Evolutionary conservation across 2,329 filamentous ascomycete species (phyloP).

Genomic region (Cladophialophora carrionii): DNA sequence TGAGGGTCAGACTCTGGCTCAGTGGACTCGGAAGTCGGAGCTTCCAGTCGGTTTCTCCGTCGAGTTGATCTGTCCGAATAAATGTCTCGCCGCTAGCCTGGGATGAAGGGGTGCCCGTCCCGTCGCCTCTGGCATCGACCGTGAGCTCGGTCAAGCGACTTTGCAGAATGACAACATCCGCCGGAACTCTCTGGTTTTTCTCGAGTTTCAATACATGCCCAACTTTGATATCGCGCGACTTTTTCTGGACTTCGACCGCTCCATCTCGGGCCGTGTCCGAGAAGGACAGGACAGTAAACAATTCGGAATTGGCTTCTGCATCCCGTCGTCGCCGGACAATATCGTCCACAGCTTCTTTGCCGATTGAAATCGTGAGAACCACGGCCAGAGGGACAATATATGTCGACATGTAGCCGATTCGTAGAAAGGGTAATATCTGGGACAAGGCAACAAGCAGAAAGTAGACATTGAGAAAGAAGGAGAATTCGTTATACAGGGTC

Average conservation of each 20-base stretch:
- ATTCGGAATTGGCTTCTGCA: constrained; percentile 90
- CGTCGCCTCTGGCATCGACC: constrained; percentile 37
- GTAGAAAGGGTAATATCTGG: constrained; percentile 83
- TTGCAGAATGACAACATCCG: constrained; percentile 91
- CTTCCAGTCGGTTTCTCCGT: constrained; percentile 99
- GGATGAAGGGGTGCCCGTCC: constrained; percentile 13
- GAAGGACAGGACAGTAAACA: constrained; percentile 77
- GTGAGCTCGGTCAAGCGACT: constrained; percentile 61
- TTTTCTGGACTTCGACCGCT: constrained; percentile 68
- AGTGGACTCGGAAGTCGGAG: constrained; percentile 82
- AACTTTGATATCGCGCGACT: constrained; percentile 85
- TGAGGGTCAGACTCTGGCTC: constrained; percentile 74
- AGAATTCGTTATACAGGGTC: constrained; percentile 98
- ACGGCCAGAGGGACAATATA: constrained; percentile 92
- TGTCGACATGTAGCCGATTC: constrained; percentile 92
- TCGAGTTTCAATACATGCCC: constrained; percentile 92
- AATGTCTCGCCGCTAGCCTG: constrained; percentile 75
- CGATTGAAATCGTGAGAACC: constrained; percentile 87
- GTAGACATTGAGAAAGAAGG: constrained; percentile 99
- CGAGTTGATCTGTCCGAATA: constrained; percentile 94
- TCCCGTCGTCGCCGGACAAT: constrained; percentile 83
- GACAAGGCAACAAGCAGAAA: constrained; percentile 94
- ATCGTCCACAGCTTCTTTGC: constrained; percentile 95
- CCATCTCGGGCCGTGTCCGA: constrained; percentile 37
- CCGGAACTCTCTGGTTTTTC: constrained; percentile 91